A percentile compares a stretch with the other conserved stretches of the same genome.
These are phyloP conservation scores for Pezicula rhizophila DNA, from an alignment of 2,329 filamentous ascomycete species.

Conservation along the genomic window DNA sequence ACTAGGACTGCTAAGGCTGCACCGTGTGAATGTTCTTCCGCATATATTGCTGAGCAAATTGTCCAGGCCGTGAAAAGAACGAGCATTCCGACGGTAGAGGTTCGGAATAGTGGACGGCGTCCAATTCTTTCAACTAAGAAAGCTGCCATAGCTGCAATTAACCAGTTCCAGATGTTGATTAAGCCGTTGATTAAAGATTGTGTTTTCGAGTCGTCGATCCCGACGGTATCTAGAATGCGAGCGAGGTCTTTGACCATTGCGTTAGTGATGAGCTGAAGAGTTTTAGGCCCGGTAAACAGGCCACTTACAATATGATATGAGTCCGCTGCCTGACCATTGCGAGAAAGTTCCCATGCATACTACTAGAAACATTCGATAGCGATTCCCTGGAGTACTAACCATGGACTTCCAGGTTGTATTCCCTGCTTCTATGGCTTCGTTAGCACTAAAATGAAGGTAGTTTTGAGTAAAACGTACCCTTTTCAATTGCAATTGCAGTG, in stretches of 20 bases:
- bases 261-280: not conserved
- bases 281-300: constrained; percentile 11
- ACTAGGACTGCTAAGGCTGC: constrained; percentile 32
- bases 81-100: constrained; percentile 23
- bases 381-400: constrained; percentile 40
- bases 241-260: not conserved
- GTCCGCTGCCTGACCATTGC: constrained; percentile 47
- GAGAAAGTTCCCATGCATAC: constrained; percentile 45
- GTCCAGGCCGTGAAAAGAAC: constrained; percentile 31
- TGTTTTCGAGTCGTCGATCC: constrained; percentile 6
- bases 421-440: constrained; percentile 28
- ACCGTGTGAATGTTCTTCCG: constrained; percentile 15
- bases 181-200: constrained; percentile 25
- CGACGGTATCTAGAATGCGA: not conserved
- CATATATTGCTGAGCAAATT: constrained; percentile 28
- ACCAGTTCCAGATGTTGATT: constrained; percentile 15
- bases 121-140: constrained; percentile 33
- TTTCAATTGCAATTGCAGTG: constrained; percentile 33
- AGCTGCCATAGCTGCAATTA: constrained; percentile 27
- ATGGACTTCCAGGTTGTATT: constrained; percentile 28
- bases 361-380: constrained; percentile 44
- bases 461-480: constrained; percentile 17
- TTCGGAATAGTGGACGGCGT: constrained; percentile 20
- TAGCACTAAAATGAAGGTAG: constrained; percentile 22
- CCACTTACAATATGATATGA: constrained; percentile 28